These are phyloP conservation scores for Verticillium isaacii DNA, from an alignment of 2,329 filamentous ascomycete species.

Conservation along the genomic window DNA sequence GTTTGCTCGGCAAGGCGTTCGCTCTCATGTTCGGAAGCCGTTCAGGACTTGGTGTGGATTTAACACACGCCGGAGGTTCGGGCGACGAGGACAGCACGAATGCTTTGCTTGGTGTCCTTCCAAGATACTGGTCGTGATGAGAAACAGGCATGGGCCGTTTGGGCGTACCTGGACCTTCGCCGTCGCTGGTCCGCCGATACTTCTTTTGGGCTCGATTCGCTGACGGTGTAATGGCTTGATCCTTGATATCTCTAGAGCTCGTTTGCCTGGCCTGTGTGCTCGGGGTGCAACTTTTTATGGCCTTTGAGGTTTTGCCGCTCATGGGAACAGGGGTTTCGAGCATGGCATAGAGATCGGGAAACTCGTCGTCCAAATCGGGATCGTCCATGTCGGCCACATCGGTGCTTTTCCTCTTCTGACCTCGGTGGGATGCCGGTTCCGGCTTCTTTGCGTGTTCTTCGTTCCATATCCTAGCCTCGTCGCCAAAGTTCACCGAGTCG, in stretches of 20 bases:
- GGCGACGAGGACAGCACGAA: constrained; percentile 10
- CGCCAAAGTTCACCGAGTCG: constrained; percentile 28
- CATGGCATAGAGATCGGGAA: constrained; percentile 49
- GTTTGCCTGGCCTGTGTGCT: constrained; percentile 5
- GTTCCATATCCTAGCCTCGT: constrained; percentile 36
- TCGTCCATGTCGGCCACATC: constrained; percentile 31
- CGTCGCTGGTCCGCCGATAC: constrained; percentile 7
- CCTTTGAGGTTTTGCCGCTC: constrained; percentile 20
- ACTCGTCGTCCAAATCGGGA: constrained; percentile 30
- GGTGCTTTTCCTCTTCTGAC: constrained; percentile 49
- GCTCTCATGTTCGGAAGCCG: background rate
- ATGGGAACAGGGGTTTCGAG: constrained; percentile 32
- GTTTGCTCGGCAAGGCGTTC: constrained; percentile 4
- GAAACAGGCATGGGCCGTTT: constrained; percentile 2
- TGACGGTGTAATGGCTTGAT: constrained; percentile 16
- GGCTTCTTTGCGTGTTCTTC: constrained; percentile 34
- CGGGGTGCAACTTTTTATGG: constrained; percentile 3
- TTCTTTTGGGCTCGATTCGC: constrained; percentile 15
- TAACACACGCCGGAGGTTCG: background rate
- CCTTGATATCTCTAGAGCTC: constrained; percentile 10
- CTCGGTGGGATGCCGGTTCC: constrained; percentile 29
- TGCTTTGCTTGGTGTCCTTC: constrained; percentile 17
- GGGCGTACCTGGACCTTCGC: constrained; percentile 4
- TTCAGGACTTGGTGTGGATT: constrained; percentile 7
- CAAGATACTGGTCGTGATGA: constrained; percentile 2